Conservation (phyloP, 331 rosid species). For the Quercus phellos region DNA sequence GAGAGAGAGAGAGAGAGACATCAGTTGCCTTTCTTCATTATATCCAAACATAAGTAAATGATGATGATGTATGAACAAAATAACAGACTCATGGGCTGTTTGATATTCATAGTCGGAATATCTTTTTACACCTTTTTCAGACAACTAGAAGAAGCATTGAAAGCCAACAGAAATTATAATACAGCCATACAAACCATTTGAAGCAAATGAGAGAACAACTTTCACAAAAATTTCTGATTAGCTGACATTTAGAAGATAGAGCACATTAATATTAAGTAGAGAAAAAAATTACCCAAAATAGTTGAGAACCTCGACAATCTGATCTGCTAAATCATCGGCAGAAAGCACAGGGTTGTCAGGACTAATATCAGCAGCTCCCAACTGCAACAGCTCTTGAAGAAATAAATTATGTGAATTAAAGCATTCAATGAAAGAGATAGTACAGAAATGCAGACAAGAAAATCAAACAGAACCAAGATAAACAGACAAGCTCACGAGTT, state of each 20-base stretch:
- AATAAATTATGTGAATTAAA: slow-evolving; percentile 36
- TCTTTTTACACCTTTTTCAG: not conserved
- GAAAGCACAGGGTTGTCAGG: slow-evolving; percentile 59
- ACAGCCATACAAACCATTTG: not conserved
- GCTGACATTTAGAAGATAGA: not conserved
- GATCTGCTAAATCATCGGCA: slow-evolving; percentile 90
- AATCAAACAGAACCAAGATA: slow-evolving; percentile 20
- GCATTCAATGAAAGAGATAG: slow-evolving; percentile 13
- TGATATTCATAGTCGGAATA: not conserved
- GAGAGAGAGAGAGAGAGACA: slow-evolving; percentile 9
- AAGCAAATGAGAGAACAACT: not conserved
- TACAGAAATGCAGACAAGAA: not conserved
- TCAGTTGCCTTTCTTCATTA: slow-evolving; percentile 18
- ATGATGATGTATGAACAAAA: not conserved
- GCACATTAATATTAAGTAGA: not conserved
- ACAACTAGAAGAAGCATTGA: not conserved
- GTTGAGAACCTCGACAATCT: slow-evolving; percentile 85
- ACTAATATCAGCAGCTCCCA: slow-evolving; percentile 74
- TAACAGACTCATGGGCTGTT: not conserved
- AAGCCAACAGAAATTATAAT: not conserved
- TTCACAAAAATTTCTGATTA: not conserved
- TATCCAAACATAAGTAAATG: not conserved
- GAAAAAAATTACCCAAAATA: slow-evolving; percentile 64
- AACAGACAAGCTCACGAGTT: slow-evolving; percentile 29
- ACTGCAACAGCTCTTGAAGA: slow-evolving; percentile 79